phyloP scores from a whole-genome alignment of 2,329 filamentous ascomycete genomes.

The Eutypella sp. region DNA sequence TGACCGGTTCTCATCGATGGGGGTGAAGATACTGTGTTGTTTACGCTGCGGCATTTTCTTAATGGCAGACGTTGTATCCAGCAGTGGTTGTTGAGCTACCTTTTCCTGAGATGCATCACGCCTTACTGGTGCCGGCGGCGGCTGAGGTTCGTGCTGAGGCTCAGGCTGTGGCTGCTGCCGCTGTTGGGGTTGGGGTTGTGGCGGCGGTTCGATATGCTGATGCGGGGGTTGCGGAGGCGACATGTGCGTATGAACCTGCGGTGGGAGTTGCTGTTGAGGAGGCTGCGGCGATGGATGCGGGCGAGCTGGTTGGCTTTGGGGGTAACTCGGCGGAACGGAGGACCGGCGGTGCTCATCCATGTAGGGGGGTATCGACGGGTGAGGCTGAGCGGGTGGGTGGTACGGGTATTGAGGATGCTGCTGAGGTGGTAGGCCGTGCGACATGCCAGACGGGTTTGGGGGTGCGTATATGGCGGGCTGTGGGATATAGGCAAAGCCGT shows the following conservation, averaged over 20 bases:
- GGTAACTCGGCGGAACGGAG: slow-evolving; percentile 64
- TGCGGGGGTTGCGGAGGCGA: slow-evolving; percentile 50
- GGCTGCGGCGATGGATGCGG: slow-evolving; percentile 56
- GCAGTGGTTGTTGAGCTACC: slow-evolving; percentile 38
- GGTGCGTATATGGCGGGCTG: slow-evolving; percentile 82
- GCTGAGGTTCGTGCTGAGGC: slow-evolving; percentile 14
- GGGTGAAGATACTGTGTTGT: slow-evolving; percentile 92
- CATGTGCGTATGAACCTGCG: slow-evolving; percentile 43
- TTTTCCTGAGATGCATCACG: slow-evolving; percentile 43
- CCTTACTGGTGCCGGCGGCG: slow-evolving; percentile 44
- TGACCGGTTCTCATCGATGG: slow-evolving; percentile 88
- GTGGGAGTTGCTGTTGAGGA: slow-evolving; percentile 45
- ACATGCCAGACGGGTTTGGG: slow-evolving; percentile 41
- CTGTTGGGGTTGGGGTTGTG: slow-evolving; percentile 42
- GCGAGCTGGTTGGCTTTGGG: slow-evolving; percentile 50
- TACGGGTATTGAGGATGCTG: slow-evolving; percentile 30
- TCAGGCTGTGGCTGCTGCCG: slow-evolving; percentile 48
- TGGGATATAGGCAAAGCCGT: slow-evolving; percentile 78
- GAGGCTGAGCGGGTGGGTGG: slow-evolving; percentile 32
- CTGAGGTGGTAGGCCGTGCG: slow-evolving; percentile 32
- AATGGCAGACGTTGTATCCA: slow-evolving; percentile 48
- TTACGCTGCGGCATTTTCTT: slow-evolving; percentile 70
- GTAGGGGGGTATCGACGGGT: slow-evolving; percentile 60
- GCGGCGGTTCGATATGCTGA: slow-evolving; percentile 34
- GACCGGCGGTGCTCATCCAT: slow-evolving; percentile 71